These are phyloP conservation scores for Suhomyces bolitotheri DNA, from an alignment of 1,139 yeast species.

Conservation along the genomic window DNA sequence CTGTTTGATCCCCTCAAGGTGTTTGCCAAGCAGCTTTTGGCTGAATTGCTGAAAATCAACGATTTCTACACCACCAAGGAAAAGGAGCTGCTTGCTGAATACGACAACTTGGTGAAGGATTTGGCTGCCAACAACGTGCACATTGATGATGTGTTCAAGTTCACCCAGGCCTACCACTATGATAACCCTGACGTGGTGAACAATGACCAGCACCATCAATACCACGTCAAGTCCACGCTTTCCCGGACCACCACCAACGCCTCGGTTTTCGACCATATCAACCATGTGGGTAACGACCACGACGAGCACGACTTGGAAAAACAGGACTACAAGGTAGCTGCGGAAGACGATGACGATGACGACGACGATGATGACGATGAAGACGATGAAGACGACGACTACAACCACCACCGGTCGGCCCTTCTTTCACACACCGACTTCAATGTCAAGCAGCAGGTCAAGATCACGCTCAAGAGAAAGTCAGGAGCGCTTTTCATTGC, in stretches of 20 bases:
- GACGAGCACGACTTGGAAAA: constrained; percentile 17
- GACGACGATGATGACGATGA: constrained; percentile 42
- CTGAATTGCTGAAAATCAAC: constrained; percentile 57
- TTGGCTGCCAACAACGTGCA: constrained; percentile 33
- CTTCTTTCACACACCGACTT: constrained; percentile 49
- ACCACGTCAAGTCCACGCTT: constrained; percentile 26
- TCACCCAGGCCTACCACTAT: constrained; percentile 28
- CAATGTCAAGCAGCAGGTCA: constrained; percentile 51
- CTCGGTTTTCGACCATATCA: constrained; percentile 30
- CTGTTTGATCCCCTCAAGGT: constrained; percentile 47
- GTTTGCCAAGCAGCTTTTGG: constrained; percentile 53
- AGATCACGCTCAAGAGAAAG: constrained; percentile 68
- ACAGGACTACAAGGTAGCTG: constrained; percentile 10
- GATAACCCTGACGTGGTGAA: constrained; percentile 21
- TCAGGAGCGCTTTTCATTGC: constrained; percentile 67
- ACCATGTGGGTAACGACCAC: constrained; percentile 22
- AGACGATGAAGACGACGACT: constrained; percentile 44
- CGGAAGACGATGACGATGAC: constrained; percentile 22
- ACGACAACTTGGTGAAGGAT: constrained; percentile 45
- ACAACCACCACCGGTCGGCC: constrained; percentile 35
- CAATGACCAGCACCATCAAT: constrained; percentile 27
- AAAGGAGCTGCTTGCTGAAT: constrained; percentile 45
- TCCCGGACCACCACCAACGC: constrained; percentile 33
- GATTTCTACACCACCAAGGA: constrained; percentile 55
- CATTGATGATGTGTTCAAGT: constrained; percentile 31